Conservation (phyloP, 2,329 filamentous ascomycete species). For the Byssothecium circinans region DNA sequence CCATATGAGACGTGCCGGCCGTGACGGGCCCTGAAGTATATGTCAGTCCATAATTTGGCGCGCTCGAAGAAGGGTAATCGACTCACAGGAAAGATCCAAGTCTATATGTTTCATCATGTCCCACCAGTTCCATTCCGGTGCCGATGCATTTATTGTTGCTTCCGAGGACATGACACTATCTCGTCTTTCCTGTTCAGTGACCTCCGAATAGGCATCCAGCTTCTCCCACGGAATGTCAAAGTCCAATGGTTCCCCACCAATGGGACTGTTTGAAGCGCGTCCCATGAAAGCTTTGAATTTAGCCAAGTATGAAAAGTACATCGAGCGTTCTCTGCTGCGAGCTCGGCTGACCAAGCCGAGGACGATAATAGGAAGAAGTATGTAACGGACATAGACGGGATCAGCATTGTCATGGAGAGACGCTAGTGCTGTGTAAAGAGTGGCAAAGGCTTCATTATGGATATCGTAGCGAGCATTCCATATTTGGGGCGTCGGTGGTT, state of each 20-base stretch:
- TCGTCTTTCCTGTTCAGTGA: slow-evolving; percentile 4
- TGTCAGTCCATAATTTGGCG: background rate
- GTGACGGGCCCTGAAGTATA: slow-evolving; percentile 4
- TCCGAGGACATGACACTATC: background rate
- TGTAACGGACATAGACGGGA: slow-evolving; percentile 12
- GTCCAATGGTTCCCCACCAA: slow-evolving; percentile 13
- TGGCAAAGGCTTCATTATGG: slow-evolving; percentile 21
- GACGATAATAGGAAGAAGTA: slow-evolving; percentile 21
- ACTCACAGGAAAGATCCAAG: slow-evolving; percentile 21
- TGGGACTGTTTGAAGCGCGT: slow-evolving; percentile 7
- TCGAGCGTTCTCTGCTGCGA: slow-evolving; percentile 17
- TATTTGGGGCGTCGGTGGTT: slow-evolving; percentile 11
- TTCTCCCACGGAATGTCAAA: slow-evolving; percentile 26
- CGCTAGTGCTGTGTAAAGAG: slow-evolving; percentile 9
- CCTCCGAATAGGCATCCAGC: slow-evolving; percentile 20
- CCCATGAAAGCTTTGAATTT: slow-evolving; percentile 16
- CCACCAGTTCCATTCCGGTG: slow-evolving; percentile 32
- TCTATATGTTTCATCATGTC: slow-evolving; percentile 21
- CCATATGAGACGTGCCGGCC: slow-evolving; percentile 17
- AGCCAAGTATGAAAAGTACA: slow-evolving; percentile 14
- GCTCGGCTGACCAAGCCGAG: slow-evolving; percentile 19
- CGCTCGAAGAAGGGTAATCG: background rate
- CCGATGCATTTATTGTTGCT: slow-evolving; percentile 6
- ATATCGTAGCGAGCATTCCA: slow-evolving; percentile 23
- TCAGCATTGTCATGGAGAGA: slow-evolving; percentile 11